These are phyloP conservation scores for Phycomyces blakesleeanus DNA, from an alignment of 192 early-diverging fungal species.

Conservation along the genomic window DNA sequence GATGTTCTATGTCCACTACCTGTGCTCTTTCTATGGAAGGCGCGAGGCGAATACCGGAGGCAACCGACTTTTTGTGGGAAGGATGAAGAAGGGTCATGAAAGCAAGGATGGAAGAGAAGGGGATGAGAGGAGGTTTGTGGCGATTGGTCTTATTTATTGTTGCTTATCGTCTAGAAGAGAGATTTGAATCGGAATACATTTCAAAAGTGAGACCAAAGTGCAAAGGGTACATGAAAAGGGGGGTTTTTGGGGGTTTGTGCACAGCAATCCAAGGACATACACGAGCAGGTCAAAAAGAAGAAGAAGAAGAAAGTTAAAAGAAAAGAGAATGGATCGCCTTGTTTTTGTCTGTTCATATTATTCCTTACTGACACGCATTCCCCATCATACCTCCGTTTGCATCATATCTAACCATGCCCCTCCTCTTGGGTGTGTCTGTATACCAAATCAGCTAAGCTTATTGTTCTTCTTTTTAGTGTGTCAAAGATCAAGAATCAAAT, in stretches of 20 bases:
- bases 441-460: too few species aligned
- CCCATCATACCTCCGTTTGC: too few species aligned
- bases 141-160: neutral
- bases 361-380: too few species aligned
- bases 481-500: too few species aligned
- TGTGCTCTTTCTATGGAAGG: neutral
- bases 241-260: neutral
- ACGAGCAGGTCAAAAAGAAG: neutral
- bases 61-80: neutral
- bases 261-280: neutral
- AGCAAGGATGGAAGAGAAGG: neutral
- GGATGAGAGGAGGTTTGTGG: neutral
- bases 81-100: neutral
- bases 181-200: neutral
- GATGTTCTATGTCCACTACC: neutral
- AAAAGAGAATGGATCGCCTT: neutral
- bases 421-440: too few species aligned
- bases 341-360: too few species aligned
- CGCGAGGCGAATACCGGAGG: slow-evolving; percentile 1
- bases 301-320: slow-evolving; percentile 1
- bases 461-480: too few species aligned
- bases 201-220: neutral
- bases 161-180: neutral
- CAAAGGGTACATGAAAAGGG: slow-evolving; percentile 1
- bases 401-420: too few species aligned